These are phyloP conservation scores for Ploettnerulaceae sp. DNA, from an alignment of 2,329 filamentous ascomycete species.

Conservation along the genomic window DNA sequence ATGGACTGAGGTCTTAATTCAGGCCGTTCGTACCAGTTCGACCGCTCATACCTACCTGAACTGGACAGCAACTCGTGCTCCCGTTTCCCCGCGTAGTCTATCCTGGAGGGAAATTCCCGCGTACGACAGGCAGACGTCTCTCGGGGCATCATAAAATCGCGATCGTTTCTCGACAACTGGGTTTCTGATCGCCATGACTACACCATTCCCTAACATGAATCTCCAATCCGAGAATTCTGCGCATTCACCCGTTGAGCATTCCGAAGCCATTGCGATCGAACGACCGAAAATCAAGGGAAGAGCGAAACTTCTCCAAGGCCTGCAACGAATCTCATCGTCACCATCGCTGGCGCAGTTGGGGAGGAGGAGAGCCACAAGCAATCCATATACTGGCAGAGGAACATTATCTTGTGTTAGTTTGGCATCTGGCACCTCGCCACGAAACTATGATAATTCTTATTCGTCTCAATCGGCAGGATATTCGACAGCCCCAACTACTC, in stretches of 20 bases:
- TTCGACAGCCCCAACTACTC: slow-evolving; percentile 32
- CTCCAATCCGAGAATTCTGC: slow-evolving; percentile 16
- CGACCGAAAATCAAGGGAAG: slow-evolving; percentile 30
- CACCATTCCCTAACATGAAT: slow-evolving; percentile 21
- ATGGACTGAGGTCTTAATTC: not conserved
- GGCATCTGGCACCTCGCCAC: slow-evolving; percentile 26
- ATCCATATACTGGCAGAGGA: slow-evolving; percentile 30
- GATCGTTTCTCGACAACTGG: not conserved
- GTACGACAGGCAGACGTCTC: slow-evolving; percentile 1
- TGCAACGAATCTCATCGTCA: slow-evolving; percentile 35
- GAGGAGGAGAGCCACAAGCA: slow-evolving; percentile 30
- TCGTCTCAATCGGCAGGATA: slow-evolving; percentile 26
- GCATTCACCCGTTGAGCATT: slow-evolving; percentile 23
- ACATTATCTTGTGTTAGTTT: slow-evolving; percentile 33
- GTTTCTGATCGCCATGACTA: slow-evolving; percentile 20
- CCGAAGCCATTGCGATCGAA: slow-evolving; percentile 28
- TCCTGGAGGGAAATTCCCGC: slow-evolving; percentile 3
- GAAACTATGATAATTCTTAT: slow-evolving; percentile 27
- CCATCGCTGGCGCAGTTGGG: slow-evolving; percentile 31
- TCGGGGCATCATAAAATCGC: not conserved
- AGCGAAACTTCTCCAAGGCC: slow-evolving; percentile 30
- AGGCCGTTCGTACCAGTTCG: not conserved
- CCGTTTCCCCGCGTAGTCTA: not conserved
- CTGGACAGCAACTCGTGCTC: not conserved
- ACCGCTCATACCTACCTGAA: not conserved